Percentiles rank a stretch among this genome's conserved stretches.
phyloP scores from a whole-genome alignment of 2,329 filamentous ascomycete genomes.

The Trichophyton rubrum region DNA sequence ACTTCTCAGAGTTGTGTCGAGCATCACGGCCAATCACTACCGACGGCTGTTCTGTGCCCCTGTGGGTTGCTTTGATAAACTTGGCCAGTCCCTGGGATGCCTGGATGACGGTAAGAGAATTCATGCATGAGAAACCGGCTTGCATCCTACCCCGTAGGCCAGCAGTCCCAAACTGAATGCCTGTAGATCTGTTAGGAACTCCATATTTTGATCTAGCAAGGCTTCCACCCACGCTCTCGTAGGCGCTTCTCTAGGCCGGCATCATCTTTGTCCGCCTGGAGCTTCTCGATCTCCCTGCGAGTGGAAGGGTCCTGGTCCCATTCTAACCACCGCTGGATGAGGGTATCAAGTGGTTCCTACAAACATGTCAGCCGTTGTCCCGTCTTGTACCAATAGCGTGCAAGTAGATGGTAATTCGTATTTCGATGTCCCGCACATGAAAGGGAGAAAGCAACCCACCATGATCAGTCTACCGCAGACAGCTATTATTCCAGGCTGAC shows the following conservation, averaged over 20 bases:
- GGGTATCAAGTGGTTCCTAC: slow-evolving; percentile 25
- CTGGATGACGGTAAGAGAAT: slow-evolving; percentile 48
- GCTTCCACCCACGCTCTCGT: slow-evolving; percentile 30
- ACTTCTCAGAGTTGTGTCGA: slow-evolving; percentile 49
- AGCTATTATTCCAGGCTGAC: background rate
- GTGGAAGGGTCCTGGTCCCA: slow-evolving; percentile 45
- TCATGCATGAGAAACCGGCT: slow-evolving; percentile 51
- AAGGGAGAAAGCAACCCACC: background rate
- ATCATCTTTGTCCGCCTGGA: slow-evolving; percentile 36
- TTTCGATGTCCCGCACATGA: background rate
- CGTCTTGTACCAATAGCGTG: background rate
- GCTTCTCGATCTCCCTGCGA: slow-evolving; percentile 41
- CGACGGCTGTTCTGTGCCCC: slow-evolving; percentile 32
- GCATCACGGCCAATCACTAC: slow-evolving; percentile 53
- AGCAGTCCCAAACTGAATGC: slow-evolving; percentile 50
- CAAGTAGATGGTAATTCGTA: too few relatives aligned
- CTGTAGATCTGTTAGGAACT: slow-evolving; percentile 15
- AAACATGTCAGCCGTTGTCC: background rate
- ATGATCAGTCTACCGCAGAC: background rate
- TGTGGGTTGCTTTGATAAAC: slow-evolving; percentile 40
- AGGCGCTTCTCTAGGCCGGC: slow-evolving; percentile 43
- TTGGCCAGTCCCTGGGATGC: slow-evolving; percentile 53
- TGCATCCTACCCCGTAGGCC: slow-evolving; percentile 53
- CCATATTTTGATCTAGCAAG: background rate
- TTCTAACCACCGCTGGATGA: slow-evolving; percentile 46